Evolutionary conservation across 495 filamentous ascomycete species (phyloP), one percentile per base, ranked within the genome.

Genomic region (Cladorrhinum samala): DNA sequence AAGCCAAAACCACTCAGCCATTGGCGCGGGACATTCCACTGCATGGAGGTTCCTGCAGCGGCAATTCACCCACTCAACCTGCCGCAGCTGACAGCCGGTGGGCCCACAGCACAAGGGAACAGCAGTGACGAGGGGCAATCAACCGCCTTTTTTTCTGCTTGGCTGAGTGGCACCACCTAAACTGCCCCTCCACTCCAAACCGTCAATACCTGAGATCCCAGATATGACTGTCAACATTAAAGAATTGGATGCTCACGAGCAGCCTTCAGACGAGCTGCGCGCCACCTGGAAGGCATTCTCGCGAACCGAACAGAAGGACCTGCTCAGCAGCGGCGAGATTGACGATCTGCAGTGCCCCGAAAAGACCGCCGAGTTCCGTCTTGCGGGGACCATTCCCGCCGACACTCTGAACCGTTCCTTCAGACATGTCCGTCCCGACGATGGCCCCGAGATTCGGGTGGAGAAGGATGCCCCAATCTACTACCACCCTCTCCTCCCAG

Each of bases 171-270:
- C n/a, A n/a, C n/a, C n/a, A n/a, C n/a, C n/a, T n/a, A n/a, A n/a
- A n/a, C n/a, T n/a, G n/a, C n/a, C n/a, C n/a, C n/a, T n/a, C n/a
- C n/a, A n/a, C n/a, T n/a, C n/a, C n/a, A n/a, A n/a, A n/a, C n/a
- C n/a, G n/a, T n/a, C n/a, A n/a, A n/a, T n/a, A n/a, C n/a, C n/a
- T n/a, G n/a, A n/a, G n/a, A n/a, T n/a, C n/a, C n/a, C n/a, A n/a
- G n/a, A n/a, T n/a, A 77, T 76, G 68, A 66, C 62, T 1, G 61
- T 68, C 19, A 65, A 73, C 46, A 67, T 75, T 41, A 66, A 65
- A 50, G 75, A 73, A 4, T 71, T 89, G 9, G 83, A 90, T 64
- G 81, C 88, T 24, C 79, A 87, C 61, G 79, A 86, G 65, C 78
- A 76, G 48, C 86, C 88, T 17, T 87, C 88, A 11, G 79, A 85